A percentile compares a stretch with the other conserved stretches of the same genome.
These are phyloP conservation scores for Cinchona pubescens DNA, from an alignment of 257 asterid species.

Conservation along the genomic window DNA sequence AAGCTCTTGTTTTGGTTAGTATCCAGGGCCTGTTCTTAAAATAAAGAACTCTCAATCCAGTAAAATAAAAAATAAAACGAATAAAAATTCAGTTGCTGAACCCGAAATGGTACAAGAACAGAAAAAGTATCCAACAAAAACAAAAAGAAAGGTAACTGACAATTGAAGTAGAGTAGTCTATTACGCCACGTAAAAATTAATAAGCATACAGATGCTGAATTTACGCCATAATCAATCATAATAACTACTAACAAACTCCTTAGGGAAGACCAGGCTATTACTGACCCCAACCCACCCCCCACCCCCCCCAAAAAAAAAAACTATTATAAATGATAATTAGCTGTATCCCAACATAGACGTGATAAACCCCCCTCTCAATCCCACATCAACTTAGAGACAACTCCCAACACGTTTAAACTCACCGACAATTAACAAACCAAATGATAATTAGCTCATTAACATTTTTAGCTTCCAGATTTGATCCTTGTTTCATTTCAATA, in stretches of 20 bases:
- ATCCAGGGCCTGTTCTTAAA: background rate
- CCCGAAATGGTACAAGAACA: background rate
- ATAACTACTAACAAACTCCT: background rate
- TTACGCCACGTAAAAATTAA: background rate
- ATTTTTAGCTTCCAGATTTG: slow-evolving; percentile 1
- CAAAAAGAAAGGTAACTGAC: background rate
- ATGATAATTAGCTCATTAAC: background rate
- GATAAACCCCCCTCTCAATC: background rate
- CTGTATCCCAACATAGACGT: background rate
- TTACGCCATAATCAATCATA: background rate
- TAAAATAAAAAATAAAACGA: background rate
- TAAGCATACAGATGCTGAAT: background rate
- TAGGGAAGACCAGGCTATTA: background rate
- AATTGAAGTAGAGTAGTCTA: background rate
- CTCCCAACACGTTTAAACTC: background rate
- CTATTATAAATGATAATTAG: background rate
- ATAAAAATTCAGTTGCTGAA: background rate
- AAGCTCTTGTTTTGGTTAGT: background rate
- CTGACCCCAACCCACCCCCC: background rate
- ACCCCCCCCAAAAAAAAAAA: too few species aligned
- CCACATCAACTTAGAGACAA: background rate
- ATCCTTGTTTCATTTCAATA: background rate
- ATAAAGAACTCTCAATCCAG: background rate
- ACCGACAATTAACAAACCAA: too few species aligned
- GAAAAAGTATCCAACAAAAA: too few species aligned